Conservation (phyloP, 805 yeast genomes). For the Metschnikowia arizonensis region DNA sequence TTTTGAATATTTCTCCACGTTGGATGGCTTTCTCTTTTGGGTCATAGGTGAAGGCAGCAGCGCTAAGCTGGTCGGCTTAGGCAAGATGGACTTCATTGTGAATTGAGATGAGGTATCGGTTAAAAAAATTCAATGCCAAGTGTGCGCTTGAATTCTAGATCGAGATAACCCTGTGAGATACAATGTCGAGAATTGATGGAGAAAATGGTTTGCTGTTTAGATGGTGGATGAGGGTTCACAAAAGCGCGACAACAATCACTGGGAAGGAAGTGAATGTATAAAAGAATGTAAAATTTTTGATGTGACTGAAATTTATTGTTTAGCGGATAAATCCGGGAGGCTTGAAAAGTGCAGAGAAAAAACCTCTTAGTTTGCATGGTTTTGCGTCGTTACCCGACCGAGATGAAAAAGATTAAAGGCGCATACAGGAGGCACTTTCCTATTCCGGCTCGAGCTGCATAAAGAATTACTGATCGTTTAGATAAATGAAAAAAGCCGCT, state of each 20-base stretch:
- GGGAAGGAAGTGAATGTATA: too few species aligned
- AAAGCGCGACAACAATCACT: background rate
- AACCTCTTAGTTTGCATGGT: slow-evolving; percentile 10
- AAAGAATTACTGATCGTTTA: slow-evolving; percentile 14
- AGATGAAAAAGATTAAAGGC: slow-evolving; percentile 20
- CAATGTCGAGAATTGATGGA: background rate
- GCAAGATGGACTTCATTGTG: slow-evolving; percentile 37
- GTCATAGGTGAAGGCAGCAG: slow-evolving; percentile 15
- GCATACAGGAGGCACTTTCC: slow-evolving; percentile 12
- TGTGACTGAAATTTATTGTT: background rate
- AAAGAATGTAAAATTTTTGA: background rate
- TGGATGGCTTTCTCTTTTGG: slow-evolving; percentile 18
- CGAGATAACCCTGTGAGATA: background rate
- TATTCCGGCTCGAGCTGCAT: slow-evolving; percentile 7
- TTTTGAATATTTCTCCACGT: slow-evolving; percentile 11
- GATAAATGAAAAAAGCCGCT: slow-evolving; percentile 9
- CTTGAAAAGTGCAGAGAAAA: slow-evolving; percentile 7
- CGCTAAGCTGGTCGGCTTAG: slow-evolving; percentile 31
- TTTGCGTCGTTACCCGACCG: slow-evolving; percentile 17
- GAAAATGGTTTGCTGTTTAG: background rate
- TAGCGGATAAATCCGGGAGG: background rate
- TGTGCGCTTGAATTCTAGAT: background rate
- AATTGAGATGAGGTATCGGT: background rate
- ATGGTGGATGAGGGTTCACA: background rate
- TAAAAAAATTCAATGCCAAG: background rate